A percentile compares a stretch with the other conserved stretches of the same genome.
These are phyloP conservation scores for Yamadazyma triangularis DNA, from an alignment of 1,139 yeast genomes.

Conservation along the genomic window DNA sequence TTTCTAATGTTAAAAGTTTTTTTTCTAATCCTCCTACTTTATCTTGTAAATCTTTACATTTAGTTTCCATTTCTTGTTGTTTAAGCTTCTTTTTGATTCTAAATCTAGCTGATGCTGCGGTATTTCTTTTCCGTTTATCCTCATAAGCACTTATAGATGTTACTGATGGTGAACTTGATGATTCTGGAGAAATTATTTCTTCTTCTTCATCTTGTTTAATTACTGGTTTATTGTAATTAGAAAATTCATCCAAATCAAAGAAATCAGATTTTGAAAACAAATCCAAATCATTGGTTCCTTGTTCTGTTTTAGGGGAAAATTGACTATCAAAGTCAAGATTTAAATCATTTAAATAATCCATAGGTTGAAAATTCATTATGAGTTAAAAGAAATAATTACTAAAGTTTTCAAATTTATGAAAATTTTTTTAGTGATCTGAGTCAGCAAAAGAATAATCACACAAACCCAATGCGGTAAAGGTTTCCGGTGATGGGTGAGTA, in stretches of 20 bases:
- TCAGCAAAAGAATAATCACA: too few species aligned
- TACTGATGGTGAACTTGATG: conserved; percentile 2
- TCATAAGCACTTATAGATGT: conserved; percentile 6
- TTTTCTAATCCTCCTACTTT: conserved; percentile 56
- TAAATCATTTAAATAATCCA: conserved; percentile 39
- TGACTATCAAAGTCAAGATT: conserved; percentile 30
- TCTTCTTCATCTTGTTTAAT: conserved; percentile 1
- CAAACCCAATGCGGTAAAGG: too few species aligned
- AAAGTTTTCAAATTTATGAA: too few species aligned
- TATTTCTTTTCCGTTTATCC: conserved; percentile 69
- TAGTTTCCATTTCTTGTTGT: conserved; percentile 79
- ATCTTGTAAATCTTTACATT: conserved; percentile 58
- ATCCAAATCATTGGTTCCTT: conserved; percentile 27
- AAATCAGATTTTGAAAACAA: conserved; percentile 44
- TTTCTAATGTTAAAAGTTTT: conserved; percentile 53
- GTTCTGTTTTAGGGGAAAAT: conserved; percentile 17
- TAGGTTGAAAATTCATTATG: conserved; percentile 40
- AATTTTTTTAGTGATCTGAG: too few species aligned
- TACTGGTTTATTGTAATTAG: conserved; percentile 4
- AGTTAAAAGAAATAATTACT: too few species aligned
- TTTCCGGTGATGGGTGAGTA: too few species aligned
- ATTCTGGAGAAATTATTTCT: not conserved
- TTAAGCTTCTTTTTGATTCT: conserved; percentile 76
- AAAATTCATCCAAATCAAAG: conserved; percentile 38
- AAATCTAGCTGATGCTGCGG: conserved; percentile 80